Base-by-base conservation (phyloP, 192 early-diverging fungal genomes). In the Entrophospora sp. region DNA sequence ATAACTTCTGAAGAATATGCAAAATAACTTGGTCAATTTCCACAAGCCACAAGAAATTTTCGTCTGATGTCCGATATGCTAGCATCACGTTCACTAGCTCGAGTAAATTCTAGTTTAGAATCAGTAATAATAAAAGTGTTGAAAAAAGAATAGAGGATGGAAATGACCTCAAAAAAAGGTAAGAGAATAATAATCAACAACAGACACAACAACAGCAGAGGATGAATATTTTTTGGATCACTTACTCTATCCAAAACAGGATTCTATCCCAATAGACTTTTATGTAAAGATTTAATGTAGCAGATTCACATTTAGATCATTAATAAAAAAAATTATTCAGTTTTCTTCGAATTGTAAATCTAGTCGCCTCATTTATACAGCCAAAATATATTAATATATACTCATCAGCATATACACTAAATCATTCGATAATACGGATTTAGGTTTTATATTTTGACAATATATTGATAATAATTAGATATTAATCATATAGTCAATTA, bases 321-420 rank as follows among this genome's bases (percentile, higher is more conserved):
- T 62, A 74, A 43, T n/a, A n/a, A n/a, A n/a, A n/a, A n/a, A n/a
- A n/a, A n/a, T n/a, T n/a, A n/a, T n/a, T n/a, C n/a, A n/a, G n/a
- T n/a, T n/a, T n/a, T n/a, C n/a, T n/a, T n/a, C n/a, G n/a, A n/a
- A n/a, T n/a, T n/a, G n/a, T n/a, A n/a, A n/a, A n/a, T n/a, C n/a
- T n/a, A n/a, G n/a, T n/a, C n/a, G n/a, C n/a, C n/a, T n/a, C n/a
- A n/a, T 83, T 75, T 60, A 99, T 93, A 31, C 88, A 89, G 20
- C 78, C 76, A 58, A 96, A 81, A 69, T 96, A n/a, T n/a, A n/a
- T n/a, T n/a, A n/a, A 96, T 71, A 99, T 64, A 63, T 93, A 96
- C 34, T 95, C 90, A 24, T 70, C 66, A 8, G 83, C 72, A 71
- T 81, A 81, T 5, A 79, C 3, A 92, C 72, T 3, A 91, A 63